Conservation (phyloP, 202 grass and related monocot species). For the Eragrostis tef region DNA sequence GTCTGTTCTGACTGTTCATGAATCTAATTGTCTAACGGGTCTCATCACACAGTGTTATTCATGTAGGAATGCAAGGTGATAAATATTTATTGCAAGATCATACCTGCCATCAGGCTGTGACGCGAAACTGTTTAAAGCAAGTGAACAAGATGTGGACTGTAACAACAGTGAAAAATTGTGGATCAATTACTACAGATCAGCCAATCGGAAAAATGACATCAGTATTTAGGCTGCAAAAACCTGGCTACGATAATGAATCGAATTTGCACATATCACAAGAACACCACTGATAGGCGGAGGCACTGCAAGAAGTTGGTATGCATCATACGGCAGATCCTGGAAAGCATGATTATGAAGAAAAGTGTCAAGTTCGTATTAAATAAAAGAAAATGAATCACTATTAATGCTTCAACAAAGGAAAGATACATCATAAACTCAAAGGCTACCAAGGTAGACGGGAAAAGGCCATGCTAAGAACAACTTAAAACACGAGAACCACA, state of each 20-base stretch:
- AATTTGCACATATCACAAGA: constrained; percentile 90
- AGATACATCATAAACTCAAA: not conserved
- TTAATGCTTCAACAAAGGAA: constrained; percentile 7
- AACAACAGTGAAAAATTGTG: constrained; percentile 51
- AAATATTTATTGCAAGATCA: constrained; percentile 11
- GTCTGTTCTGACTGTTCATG: not conserved
- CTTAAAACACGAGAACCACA: not conserved
- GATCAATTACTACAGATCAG: constrained; percentile 22
- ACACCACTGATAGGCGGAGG: constrained; percentile 92
- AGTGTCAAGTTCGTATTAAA: constrained; percentile 23
- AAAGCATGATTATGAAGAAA: constrained; percentile 40
- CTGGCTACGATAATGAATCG: constrained; percentile 93
- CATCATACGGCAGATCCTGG: constrained; percentile 89
- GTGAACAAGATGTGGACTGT: constrained; percentile 84
- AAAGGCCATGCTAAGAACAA: constrained; percentile 10
- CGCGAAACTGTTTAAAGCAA: constrained; percentile 79
- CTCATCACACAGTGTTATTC: not conserved
- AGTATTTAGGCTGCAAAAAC: constrained; percentile 51
- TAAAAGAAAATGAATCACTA: constrained; percentile 8
- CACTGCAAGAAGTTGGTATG: constrained; percentile 87
- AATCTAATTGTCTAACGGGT: not conserved
- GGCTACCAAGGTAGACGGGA: not conserved
- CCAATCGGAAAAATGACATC: constrained; percentile 23
- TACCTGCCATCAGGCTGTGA: constrained; percentile 84
- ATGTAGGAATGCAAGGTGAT: not conserved